A percentile compares a stretch with the other conserved stretches of the same genome.
Evolutionary conservation across 2,329 filamentous ascomycete genomes (phyloP).

Genomic region (Beauveria sp.): DNA sequence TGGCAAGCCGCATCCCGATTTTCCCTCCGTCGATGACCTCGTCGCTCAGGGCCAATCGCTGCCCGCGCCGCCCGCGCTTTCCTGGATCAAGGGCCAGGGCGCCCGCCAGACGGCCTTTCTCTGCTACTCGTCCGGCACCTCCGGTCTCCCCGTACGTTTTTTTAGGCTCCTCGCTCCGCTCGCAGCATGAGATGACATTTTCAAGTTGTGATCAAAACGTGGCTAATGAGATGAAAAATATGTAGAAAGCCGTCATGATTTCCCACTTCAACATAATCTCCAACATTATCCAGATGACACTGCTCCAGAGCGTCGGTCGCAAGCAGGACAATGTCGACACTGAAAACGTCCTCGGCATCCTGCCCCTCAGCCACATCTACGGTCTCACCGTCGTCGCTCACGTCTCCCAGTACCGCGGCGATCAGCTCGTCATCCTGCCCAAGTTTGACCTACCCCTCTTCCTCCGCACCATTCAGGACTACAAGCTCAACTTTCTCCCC

Average conservation of each 20-base stretch:
- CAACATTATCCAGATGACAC: constrained; percentile 57
- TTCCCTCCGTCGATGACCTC: constrained; percentile 60
- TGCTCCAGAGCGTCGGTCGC: constrained; percentile 34
- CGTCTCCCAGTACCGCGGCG: constrained; percentile 59
- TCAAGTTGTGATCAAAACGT: neutral
- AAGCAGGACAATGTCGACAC: constrained; percentile 29
- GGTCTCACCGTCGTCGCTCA: constrained; percentile 65
- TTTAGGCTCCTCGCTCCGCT: neutral
- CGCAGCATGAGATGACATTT: neutral
- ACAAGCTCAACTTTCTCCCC: constrained; percentile 60
- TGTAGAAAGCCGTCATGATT: constrained; percentile 75
- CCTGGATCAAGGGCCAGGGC: constrained; percentile 58
- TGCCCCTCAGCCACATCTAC: constrained; percentile 80
- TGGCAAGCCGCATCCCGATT: constrained; percentile 41
- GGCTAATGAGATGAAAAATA: neutral
- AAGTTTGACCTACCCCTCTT: constrained; percentile 68
- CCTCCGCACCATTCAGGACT: constrained; percentile 56
- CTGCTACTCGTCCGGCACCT: constrained; percentile 75
- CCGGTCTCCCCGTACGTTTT: constrained; percentile 58
- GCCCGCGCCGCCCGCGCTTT: constrained; percentile 45
- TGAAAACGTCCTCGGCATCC: constrained; percentile 53
- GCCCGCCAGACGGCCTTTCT: constrained; percentile 64
- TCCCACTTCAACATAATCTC: constrained; percentile 73
- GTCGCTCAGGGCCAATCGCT: constrained; percentile 51
- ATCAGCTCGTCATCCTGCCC: constrained; percentile 63